These are phyloP conservation scores for Pecoramyces ruminantium DNA, from an alignment of 192 early-diverging fungal genomes.

Conservation along the genomic window DNA sequence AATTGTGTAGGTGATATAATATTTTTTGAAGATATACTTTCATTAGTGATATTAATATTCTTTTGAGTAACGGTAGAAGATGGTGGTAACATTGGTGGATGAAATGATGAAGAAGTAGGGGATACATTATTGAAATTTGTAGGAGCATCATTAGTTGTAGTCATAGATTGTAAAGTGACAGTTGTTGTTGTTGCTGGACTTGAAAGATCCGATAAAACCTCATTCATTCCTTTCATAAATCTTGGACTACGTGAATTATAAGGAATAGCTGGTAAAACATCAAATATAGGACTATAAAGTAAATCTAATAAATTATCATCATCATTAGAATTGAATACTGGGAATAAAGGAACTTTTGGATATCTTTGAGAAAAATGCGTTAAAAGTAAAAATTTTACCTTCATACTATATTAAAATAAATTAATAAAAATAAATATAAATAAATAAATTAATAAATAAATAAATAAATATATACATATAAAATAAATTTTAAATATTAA, in stretches of 20 bases:
- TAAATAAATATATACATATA: too few relatives aligned
- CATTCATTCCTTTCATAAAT: neutral
- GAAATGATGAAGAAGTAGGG: too few relatives aligned
- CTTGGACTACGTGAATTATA: neutral
- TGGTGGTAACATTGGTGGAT: too few relatives aligned
- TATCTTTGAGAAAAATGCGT: constrained; percentile 97
- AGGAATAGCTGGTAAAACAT: neutral
- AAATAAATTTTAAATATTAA: too few relatives aligned
- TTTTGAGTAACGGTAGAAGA: too few relatives aligned
- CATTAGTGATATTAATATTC: too few relatives aligned
- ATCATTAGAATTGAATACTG: neutral
- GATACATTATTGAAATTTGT: too few relatives aligned
- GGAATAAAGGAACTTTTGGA: constrained; percentile 55
- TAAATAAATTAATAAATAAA: too few relatives aligned
- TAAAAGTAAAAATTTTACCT: constrained; percentile 61
- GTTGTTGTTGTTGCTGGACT: neutral
- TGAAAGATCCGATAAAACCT: neutral
- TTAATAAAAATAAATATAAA: too few relatives aligned
- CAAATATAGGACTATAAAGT: neutral
- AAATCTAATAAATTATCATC: neutral
- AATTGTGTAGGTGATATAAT: neutral
- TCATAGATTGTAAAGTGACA: too few relatives aligned
- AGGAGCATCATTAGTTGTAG: too few relatives aligned
- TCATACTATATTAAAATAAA: constrained; percentile 70
- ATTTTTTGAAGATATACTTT: too few relatives aligned